Conservation (phyloP, 306 rosid genomes). For the Sesbania bispinosa region DNA sequence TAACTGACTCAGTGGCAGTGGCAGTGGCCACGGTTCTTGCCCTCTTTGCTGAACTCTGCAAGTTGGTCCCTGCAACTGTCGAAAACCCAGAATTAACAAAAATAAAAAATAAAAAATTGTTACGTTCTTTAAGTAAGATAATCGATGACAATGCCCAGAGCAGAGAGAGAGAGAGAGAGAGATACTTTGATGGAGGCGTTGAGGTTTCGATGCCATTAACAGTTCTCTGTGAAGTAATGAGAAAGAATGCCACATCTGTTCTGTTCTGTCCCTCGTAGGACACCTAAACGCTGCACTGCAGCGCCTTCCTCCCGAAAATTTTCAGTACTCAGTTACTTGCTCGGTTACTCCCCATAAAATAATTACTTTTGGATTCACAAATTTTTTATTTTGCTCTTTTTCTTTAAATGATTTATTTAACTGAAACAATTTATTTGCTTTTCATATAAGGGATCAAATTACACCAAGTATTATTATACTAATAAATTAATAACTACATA, state of each 20-base stretch:
- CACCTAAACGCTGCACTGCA: not conserved
- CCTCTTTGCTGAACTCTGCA: constrained; percentile 46
- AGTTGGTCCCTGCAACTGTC: constrained; percentile 46
- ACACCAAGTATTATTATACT: too few species aligned
- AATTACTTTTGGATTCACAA: too few species aligned
- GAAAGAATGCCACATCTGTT: constrained; percentile 41
- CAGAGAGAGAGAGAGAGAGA: not conserved
- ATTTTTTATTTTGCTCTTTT: too few species aligned
- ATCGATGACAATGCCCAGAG: not conserved
- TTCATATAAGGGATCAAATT: too few species aligned
- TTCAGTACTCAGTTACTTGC: too few species aligned
- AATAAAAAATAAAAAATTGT: not conserved
- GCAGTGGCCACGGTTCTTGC: constrained; percentile 49
- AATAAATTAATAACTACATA: too few species aligned
- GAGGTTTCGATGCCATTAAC: constrained; percentile 60
- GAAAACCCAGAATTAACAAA: constrained; percentile 2
- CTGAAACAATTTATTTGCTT: too few species aligned
- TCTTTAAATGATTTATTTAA: too few species aligned
- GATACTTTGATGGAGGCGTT: constrained; percentile 44
- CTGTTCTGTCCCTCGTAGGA: not conserved
- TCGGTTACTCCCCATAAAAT: too few species aligned
- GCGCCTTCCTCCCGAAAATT: too few species aligned
- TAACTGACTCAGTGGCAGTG: constrained; percentile 40
- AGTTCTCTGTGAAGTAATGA: constrained; percentile 31
- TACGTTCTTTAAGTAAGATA: not conserved